phyloP scores from a whole-genome alignment of 768 basidiomycete species.

The Boletus bicolor region DNA sequence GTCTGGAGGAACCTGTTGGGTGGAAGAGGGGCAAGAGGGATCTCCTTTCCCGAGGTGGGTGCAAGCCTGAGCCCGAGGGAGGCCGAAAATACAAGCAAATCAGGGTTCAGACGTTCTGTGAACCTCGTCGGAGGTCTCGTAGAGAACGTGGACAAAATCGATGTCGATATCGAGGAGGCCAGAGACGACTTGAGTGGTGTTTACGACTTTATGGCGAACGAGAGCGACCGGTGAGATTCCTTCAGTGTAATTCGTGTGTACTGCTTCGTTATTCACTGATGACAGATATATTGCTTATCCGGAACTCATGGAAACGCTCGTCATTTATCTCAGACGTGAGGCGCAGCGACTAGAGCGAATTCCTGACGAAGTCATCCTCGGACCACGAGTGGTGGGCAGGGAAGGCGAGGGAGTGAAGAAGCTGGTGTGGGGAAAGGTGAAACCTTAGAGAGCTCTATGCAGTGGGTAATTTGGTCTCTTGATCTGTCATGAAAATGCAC shows the following conservation, averaged over 20 bases:
- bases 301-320: conserved; percentile 67
- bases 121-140: conserved; percentile 69
- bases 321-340: conserved; percentile 71
- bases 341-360: conserved; percentile 60
- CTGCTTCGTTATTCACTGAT: conserved; percentile 2
- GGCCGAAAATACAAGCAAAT: background rate
- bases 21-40: conserved; percentile 74
- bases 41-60: conserved; percentile 35
- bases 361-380: conserved; percentile 39
- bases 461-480: background rate
- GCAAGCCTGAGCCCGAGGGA: conserved; percentile 4
- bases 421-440: conserved; percentile 30
- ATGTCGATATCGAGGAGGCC: conserved; percentile 55
- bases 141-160: conserved; percentile 56
- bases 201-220: conserved; percentile 58
- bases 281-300: conserved; percentile 73
- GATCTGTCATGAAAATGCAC: background rate
- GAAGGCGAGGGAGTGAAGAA: conserved; percentile 32
- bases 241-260: background rate
- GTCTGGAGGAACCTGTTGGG: conserved; percentile 92
- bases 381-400: conserved; percentile 30
- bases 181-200: conserved; percentile 70
- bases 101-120: conserved; percentile 55
- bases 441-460: conserved; percentile 9
- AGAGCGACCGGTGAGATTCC: conserved; percentile 36